phyloP scores from a whole-genome alignment of 306 rosid genomes.

The Begonia peltatifolia region DNA sequence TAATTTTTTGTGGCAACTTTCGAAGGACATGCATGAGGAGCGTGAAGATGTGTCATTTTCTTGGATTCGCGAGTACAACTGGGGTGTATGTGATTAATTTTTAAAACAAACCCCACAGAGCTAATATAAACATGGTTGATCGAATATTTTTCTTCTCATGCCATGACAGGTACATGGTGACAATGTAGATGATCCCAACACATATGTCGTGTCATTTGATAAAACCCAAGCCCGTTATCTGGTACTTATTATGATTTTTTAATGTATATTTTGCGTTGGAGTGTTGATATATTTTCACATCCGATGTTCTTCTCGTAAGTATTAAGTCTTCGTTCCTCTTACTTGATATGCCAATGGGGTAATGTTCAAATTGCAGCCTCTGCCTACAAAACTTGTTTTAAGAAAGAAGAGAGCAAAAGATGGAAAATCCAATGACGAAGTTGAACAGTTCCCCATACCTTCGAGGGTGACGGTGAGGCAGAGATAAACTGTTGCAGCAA shows the following conservation, averaged over 20 bases:
- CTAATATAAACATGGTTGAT: too few relatives aligned
- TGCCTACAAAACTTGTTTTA: constrained; percentile 76
- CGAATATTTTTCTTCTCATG: background rate
- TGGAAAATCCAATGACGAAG: constrained; percentile 71
- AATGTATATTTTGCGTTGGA: too few relatives aligned
- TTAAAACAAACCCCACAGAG: background rate
- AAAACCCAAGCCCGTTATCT: constrained; percentile 71
- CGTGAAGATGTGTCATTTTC: constrained; percentile 66
- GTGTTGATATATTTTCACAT: too few relatives aligned
- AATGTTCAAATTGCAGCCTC: constrained; percentile 44
- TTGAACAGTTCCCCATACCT: constrained; percentile 80
- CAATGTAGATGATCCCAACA: constrained; percentile 64
- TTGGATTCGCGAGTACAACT: constrained; percentile 90
- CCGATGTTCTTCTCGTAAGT: too few relatives aligned
- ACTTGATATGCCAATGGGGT: background rate
- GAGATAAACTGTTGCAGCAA: constrained; percentile 55
- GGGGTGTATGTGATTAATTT: constrained; percentile 51
- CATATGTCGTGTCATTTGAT: constrained; percentile 73
- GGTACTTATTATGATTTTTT: constrained; percentile 27
- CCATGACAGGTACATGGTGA: constrained; percentile 67
- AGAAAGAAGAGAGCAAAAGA: constrained; percentile 90
- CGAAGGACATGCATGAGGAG: constrained; percentile 77
- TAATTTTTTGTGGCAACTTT: constrained; percentile 38
- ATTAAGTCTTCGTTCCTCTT: background rate
- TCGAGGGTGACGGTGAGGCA: constrained; percentile 67